Conservation (phyloP, 225 moss, liverwort and hornwort genomes). For the Polytrichum formosum region DNA sequence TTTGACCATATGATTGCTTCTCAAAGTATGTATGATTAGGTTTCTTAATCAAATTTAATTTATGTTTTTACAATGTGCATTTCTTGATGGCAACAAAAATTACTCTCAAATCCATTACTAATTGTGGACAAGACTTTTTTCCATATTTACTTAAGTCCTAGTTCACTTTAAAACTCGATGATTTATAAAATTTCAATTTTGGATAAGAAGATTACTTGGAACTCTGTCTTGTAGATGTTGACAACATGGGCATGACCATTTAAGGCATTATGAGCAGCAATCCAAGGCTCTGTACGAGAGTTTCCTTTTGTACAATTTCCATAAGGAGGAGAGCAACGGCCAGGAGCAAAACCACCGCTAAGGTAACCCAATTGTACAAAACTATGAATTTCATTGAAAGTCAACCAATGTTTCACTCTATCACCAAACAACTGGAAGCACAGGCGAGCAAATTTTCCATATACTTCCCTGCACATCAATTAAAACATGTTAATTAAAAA, state of each 20-base stretch:
- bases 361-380: constrained; percentile 45
- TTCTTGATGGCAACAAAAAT: too few relatives aligned
- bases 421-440: constrained; percentile 47
- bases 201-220: constrained; percentile 16
- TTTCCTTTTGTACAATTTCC: constrained; percentile 39
- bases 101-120: too few relatives aligned
- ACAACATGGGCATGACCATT: constrained; percentile 28
- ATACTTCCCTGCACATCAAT: constrained; percentile 11
- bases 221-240: constrained; percentile 31
- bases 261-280: constrained; percentile 36
- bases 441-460: constrained; percentile 28
- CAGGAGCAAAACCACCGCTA: constrained; percentile 31
- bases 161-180: too few relatives aligned
- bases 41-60: too few relatives aligned
- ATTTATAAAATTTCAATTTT: too few relatives aligned
- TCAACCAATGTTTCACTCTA: constrained; percentile 39
- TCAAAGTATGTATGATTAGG: too few relatives aligned
- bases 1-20: too few relatives aligned
- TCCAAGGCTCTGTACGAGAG: constrained; percentile 37
- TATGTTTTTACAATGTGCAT: too few relatives aligned
- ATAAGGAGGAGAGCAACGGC: constrained; percentile 39
- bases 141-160: too few relatives aligned
- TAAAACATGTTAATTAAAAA: too few relatives aligned
- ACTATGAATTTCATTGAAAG: constrained; percentile 50
- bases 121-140: too few relatives aligned